Evolutionary conservation across 2,329 filamentous ascomycete genomes (phyloP).

Genomic region (Monilinia vaccinii-corymbosi): DNA sequence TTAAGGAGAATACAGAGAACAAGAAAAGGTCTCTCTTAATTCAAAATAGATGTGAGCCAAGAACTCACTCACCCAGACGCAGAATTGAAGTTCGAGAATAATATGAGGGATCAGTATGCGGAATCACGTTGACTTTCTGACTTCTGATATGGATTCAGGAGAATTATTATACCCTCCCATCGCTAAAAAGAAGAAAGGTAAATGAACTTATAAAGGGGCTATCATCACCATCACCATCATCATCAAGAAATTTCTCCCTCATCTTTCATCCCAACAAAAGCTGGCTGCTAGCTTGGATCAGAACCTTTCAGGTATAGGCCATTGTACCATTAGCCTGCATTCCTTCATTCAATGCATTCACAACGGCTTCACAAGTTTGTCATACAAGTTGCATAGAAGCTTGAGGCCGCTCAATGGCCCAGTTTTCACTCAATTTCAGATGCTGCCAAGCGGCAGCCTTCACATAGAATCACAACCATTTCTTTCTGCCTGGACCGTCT

Average conservation of each 20-base stretch:
- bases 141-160: neutral
- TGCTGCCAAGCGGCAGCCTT: neutral
- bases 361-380: neutral
- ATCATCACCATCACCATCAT: neutral
- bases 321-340: neutral
- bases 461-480: neutral
- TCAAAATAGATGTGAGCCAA: neutral
- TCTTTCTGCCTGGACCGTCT: neutral
- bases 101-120: neutral
- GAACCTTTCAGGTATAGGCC: neutral
- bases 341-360: neutral
- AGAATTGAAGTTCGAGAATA: neutral
- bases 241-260: neutral
- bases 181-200: neutral
- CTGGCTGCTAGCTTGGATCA: neutral
- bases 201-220: neutral
- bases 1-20: neutral
- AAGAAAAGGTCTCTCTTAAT: neutral
- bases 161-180: neutral
- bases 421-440: neutral
- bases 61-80: neutral
- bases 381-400: neutral
- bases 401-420: neutral
- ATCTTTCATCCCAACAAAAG: neutral
- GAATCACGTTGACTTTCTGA: neutral